Evolutionary conservation across 2,329 filamentous ascomycete species (phyloP).

Genomic region (Talaromyces funiculosus): DNA sequence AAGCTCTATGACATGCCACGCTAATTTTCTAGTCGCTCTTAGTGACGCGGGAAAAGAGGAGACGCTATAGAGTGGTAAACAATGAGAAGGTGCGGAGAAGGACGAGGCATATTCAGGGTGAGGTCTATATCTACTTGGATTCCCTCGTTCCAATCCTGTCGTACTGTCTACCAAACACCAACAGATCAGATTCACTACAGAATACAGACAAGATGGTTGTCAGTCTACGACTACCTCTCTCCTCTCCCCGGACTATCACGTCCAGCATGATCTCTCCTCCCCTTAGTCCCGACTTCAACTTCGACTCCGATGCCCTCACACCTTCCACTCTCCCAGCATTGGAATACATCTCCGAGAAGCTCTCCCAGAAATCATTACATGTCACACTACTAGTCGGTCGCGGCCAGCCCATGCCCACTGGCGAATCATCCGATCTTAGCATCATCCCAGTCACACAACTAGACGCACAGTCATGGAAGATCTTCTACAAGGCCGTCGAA

Average conservation of each 20-base stretch:
- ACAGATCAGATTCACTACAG: not conserved
- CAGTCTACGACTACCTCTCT: constrained; percentile 12
- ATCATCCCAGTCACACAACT: constrained; percentile 33
- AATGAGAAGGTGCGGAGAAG: not conserved
- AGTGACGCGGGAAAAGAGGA: constrained; percentile 1
- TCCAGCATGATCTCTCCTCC: constrained; percentile 39
- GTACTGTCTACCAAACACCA: not conserved
- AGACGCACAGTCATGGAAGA: constrained; percentile 26
- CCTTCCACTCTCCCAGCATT: constrained; percentile 35
- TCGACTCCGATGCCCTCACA: constrained; percentile 33
- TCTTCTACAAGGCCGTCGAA: constrained; percentile 29
- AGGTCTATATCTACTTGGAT: not conserved
- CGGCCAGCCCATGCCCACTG: constrained; percentile 35
- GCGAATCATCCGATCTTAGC: constrained; percentile 33
- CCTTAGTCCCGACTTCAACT: constrained; percentile 33
- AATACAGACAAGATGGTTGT: constrained; percentile 8
- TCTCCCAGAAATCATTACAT: constrained; percentile 35
- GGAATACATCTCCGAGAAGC: constrained; percentile 38
- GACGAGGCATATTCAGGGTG: not conserved
- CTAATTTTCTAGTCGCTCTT: not conserved
- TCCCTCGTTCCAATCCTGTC: not conserved
- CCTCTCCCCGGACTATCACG: constrained; percentile 32
- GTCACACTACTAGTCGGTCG: constrained; percentile 38
- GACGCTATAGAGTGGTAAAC: not conserved
- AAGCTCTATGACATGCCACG: not conserved